Conservation (phyloP, 495 filamentous ascomycete species). For the Tuber microsphaerosporum region DNA sequence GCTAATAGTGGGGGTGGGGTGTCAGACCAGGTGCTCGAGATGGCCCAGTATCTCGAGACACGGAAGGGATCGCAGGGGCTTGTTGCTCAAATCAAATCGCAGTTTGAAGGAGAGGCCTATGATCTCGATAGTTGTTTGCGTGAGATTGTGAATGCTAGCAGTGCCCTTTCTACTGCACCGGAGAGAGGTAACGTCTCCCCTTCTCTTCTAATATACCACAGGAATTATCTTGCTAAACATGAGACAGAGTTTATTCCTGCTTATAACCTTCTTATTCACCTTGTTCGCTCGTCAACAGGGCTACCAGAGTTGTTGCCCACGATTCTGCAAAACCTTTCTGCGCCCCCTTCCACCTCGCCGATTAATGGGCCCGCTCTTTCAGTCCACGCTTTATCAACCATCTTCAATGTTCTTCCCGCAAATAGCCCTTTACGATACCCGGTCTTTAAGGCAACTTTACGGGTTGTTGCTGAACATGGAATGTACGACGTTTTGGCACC, state of each 20-base stretch:
- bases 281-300: slow-evolving; percentile 74
- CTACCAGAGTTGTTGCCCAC: slow-evolving; percentile 74
- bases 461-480: slow-evolving; percentile 63
- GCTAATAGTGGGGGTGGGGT: slow-evolving; percentile 20
- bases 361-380: slow-evolving; percentile 74
- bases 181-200: slow-evolving; percentile 60
- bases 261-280: slow-evolving; percentile 92
- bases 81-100: slow-evolving; percentile 7
- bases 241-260: slow-evolving; percentile 74
- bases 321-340: slow-evolving; percentile 79
- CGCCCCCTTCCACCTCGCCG: slow-evolving; percentile 77
- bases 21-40: slow-evolving; percentile 41
- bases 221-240: background rate
- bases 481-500: slow-evolving; percentile 73
- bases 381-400: slow-evolving; percentile 78
- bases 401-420: slow-evolving; percentile 87
- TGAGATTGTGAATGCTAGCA: slow-evolving; percentile 70
- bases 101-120: slow-evolving; percentile 53
- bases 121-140: slow-evolving; percentile 49
- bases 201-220: background rate
- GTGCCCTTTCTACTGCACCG: slow-evolving; percentile 66
- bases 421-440: slow-evolving; percentile 75
- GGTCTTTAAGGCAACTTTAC: slow-evolving; percentile 75
- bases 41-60: slow-evolving; percentile 41
- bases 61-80: slow-evolving; percentile 26